Evolutionary conservation across 441 rosid genomes (phyloP).

Genomic region (Aleurites moluccanus): DNA sequence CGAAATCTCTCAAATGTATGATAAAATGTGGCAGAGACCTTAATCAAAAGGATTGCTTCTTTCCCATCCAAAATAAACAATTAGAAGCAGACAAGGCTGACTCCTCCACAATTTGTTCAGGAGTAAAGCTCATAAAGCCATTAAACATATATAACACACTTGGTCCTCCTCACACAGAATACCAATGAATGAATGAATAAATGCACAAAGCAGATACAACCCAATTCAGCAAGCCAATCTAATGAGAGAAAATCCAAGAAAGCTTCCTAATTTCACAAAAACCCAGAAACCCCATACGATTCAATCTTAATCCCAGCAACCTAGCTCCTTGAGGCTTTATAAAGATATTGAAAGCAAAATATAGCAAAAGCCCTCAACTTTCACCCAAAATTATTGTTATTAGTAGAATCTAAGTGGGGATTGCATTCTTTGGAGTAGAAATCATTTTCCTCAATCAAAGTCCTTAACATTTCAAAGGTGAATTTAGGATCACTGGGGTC

Average conservation of each 20-base stretch:
- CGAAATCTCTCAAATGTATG: background rate
- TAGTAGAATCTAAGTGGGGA: constrained; percentile 4
- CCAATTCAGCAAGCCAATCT: background rate
- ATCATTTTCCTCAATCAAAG: constrained; percentile 19
- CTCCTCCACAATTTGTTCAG: background rate
- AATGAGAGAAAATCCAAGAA: background rate
- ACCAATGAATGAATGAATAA: constrained; percentile 7
- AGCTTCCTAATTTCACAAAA: background rate
- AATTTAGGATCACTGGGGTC: constrained; percentile 50
- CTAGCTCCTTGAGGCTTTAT: background rate
- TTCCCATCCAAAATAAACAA: constrained; percentile 1
- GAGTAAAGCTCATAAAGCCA: background rate
- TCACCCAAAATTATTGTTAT: background rate
- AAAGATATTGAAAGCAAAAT: background rate
- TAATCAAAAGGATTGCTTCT: background rate
- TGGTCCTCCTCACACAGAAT: background rate
- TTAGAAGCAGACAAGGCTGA: background rate
- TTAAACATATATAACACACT: no score
- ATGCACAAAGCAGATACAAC: background rate
- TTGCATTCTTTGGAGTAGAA: constrained; percentile 20
- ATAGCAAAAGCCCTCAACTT: background rate
- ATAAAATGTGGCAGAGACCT: background rate
- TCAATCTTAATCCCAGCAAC: background rate
- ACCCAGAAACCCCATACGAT: background rate
- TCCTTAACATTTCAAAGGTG: constrained; percentile 43